phyloP scores from a whole-genome alignment of 805 yeast genomes.

The Millerago galiae region DNA sequence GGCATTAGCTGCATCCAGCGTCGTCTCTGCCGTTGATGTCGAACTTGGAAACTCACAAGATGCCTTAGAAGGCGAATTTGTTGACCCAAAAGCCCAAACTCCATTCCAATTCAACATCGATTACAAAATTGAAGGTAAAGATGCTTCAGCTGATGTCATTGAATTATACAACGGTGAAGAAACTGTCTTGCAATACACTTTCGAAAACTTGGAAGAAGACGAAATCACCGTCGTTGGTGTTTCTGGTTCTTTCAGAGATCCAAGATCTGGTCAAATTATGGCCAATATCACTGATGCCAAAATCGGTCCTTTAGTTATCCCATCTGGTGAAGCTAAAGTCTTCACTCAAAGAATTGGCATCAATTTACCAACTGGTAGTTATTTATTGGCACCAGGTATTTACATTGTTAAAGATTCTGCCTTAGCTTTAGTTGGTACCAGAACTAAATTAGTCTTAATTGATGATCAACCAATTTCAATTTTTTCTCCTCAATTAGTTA shows the following conservation, averaged over 20 bases:
- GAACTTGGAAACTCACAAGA: slow-evolving; percentile 14
- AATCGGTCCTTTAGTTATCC: slow-evolving; percentile 53
- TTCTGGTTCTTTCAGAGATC: slow-evolving; percentile 58
- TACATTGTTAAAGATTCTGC: slow-evolving; percentile 45
- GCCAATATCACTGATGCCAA: slow-evolving; percentile 62
- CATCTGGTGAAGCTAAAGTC: slow-evolving; percentile 39
- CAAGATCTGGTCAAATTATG: slow-evolving; percentile 41
- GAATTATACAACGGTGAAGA: slow-evolving; percentile 47
- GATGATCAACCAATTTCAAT: slow-evolving; percentile 61
- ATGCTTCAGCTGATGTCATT: slow-evolving; percentile 24
- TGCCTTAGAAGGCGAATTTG: slow-evolving; percentile 11
- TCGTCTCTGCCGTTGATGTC: slow-evolving; percentile 13
- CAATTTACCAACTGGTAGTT: slow-evolving; percentile 50
- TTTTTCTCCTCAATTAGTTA: slow-evolving; percentile 65
- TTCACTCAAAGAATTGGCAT: slow-evolving; percentile 58
- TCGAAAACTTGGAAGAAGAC: slow-evolving; percentile 46
- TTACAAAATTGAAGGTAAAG: slow-evolving; percentile 33
- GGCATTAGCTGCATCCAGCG: slow-evolving; percentile 10
- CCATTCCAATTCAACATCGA: slow-evolving; percentile 42
- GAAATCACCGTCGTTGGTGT: slow-evolving; percentile 55
- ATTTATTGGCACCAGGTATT: slow-evolving; percentile 53
- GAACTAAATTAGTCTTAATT: slow-evolving; percentile 51
- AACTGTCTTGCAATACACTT: slow-evolving; percentile 43
- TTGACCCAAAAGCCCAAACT: slow-evolving; percentile 23
- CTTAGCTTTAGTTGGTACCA: slow-evolving; percentile 48